Conservation (phyloP, 148 eudicot genomes). For the Rhododendron mucronatum region DNA sequence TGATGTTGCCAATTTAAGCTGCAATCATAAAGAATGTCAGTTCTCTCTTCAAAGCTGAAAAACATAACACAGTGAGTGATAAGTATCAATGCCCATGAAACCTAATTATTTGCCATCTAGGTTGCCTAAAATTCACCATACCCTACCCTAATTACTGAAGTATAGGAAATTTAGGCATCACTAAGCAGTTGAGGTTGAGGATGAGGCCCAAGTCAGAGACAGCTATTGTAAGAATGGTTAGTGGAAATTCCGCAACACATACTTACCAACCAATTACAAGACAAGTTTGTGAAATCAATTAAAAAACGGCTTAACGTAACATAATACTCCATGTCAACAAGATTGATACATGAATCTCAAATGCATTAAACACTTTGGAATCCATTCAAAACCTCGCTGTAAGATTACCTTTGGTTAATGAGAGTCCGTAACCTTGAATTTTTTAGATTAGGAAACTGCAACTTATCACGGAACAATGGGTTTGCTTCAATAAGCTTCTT, state of each 20-base stretch:
- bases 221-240: background rate
- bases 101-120: background rate
- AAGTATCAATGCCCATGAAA: background rate
- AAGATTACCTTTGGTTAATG: constrained; percentile 46
- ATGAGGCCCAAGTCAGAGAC: background rate
- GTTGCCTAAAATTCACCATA: background rate
- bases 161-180: background rate
- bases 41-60: background rate
- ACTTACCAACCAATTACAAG: background rate
- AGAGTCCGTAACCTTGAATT: constrained; percentile 52
- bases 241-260: background rate
- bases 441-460: constrained; percentile 49
- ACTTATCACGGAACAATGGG: constrained; percentile 54
- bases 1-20: constrained; percentile 62
- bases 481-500: constrained; percentile 63
- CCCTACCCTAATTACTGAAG: background rate
- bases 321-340: background rate
- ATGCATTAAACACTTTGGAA: background rate
- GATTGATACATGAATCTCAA: background rate
- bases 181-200: background rate
- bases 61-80: background rate
- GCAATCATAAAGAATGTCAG: constrained; percentile 13
- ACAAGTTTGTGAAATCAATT: background rate
- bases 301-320: background rate
- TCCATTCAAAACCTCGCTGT: background rate